A percentile compares a stretch with the other conserved stretches of the same genome.
phyloP scores from a whole-genome alignment of 1,284 basidiomycete species.

The Pseudozyma sp. region DNA sequence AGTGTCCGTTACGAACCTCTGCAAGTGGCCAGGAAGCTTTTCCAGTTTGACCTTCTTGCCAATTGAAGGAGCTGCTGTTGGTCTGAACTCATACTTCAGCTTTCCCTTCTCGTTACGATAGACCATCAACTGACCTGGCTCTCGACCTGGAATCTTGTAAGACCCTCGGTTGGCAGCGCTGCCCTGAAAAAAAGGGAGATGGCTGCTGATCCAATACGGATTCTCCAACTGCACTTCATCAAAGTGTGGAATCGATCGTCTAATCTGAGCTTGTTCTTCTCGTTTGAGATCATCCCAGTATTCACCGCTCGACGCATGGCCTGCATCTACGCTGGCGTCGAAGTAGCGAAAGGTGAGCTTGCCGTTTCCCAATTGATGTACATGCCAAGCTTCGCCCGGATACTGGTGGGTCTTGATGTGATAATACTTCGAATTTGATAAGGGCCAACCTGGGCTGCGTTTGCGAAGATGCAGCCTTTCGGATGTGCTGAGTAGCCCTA shows the following conservation, averaged over 20 bases:
- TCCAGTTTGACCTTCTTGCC: constrained; percentile 1
- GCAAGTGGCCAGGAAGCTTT: neutral
- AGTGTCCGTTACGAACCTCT: neutral
- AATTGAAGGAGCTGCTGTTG: neutral
- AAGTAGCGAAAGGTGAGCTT: neutral
- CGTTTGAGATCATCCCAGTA: neutral
- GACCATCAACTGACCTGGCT: neutral
- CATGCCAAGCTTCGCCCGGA: neutral
- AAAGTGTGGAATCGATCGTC: neutral
- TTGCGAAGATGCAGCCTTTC: constrained; percentile 4
- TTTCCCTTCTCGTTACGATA: neutral
- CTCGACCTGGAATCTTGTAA: neutral
- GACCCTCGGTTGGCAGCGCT: neutral
- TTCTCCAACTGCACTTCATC: neutral
- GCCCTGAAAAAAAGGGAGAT: neutral
- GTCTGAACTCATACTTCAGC: neutral
- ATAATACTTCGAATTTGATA: neutral
- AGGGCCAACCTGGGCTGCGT: constrained; percentile 2
- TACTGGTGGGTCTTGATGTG: neutral
- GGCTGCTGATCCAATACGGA: neutral
- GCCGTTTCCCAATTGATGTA: neutral
- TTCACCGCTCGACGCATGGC: neutral
- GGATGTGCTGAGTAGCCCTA: no score
- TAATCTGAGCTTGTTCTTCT: neutral
- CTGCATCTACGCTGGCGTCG: neutral